Conservation (phyloP, 1,284 basidiomycete species). For the Ustilago vetiveriae region DNA sequence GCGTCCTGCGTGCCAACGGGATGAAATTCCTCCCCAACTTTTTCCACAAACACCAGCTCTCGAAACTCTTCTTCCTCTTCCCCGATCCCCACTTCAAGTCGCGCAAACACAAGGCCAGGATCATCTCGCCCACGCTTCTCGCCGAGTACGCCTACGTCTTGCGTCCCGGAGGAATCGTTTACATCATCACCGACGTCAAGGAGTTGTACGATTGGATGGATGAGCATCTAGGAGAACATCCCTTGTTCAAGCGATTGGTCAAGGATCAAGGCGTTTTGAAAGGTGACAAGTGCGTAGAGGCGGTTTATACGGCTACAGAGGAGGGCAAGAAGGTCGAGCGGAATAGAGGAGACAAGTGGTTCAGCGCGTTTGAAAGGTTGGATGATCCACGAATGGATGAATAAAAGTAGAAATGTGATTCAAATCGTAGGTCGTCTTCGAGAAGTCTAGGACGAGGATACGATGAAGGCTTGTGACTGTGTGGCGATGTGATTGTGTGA, state of each 20-base stretch:
- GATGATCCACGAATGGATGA: constrained; percentile 48
- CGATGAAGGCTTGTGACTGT: too few species aligned
- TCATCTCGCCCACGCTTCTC: constrained; percentile 92
- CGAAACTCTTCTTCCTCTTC: constrained; percentile 94
- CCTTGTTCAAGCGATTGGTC: constrained; percentile 82
- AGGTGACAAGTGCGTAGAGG: constrained; percentile 71
- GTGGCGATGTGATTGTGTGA: too few species aligned
- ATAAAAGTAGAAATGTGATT: background rate
- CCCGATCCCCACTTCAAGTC: constrained; percentile 99
- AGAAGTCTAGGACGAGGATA: too few species aligned
- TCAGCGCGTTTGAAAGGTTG: constrained; percentile 77
- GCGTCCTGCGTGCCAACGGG: constrained; percentile 92
- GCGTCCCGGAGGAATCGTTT: constrained; percentile 88
- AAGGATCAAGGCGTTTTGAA: constrained; percentile 71
- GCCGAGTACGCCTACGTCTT: constrained; percentile 92
- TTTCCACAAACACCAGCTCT: constrained; percentile 82
- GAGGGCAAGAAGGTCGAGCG: constrained; percentile 97
- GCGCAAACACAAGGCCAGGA: constrained; percentile 94
- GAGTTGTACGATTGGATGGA: constrained; percentile 97
- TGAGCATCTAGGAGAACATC: constrained; percentile 82
- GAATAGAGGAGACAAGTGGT: constrained; percentile 87
- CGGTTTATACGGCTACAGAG: constrained; percentile 72
- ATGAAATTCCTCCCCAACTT: constrained; percentile 99
- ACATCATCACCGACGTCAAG: constrained; percentile 96
- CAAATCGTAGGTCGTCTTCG: too few species aligned